Conservation (phyloP, 805 yeast genomes). For the Sugiyamaella floridensis region DNA sequence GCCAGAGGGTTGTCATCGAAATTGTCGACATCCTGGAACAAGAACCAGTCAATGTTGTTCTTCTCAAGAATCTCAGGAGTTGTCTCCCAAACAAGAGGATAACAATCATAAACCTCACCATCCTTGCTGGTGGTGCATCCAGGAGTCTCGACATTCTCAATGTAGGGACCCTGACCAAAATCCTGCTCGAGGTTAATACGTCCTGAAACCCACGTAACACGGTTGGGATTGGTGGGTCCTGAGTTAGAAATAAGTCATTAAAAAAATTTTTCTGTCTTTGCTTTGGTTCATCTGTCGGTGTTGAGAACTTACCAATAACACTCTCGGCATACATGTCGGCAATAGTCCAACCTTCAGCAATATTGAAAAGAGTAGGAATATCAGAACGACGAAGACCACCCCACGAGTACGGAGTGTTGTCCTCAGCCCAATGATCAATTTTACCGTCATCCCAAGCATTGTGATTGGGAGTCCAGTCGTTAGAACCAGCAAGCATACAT, state of each 20-base stretch:
- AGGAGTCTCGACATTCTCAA: constrained; percentile 20
- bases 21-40: constrained; percentile 21
- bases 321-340: constrained; percentile 25
- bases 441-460: constrained; percentile 23
- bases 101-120: constrained; percentile 15
- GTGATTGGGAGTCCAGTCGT: constrained; percentile 24
- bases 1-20: constrained; percentile 21
- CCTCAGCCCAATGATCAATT: constrained; percentile 22
- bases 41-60: constrained; percentile 20
- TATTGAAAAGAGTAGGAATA: constrained; percentile 21
- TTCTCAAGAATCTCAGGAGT: constrained; percentile 20
- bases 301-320: constrained; percentile 15
- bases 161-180: constrained; percentile 19
- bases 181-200: constrained; percentile 15
- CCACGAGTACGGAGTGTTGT: constrained; percentile 23
- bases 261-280: too few relatives aligned
- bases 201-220: constrained; percentile 24
- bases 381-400: constrained; percentile 20
- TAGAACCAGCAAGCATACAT: constrained; percentile 23
- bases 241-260: background rate
- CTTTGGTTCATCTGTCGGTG: too few relatives aligned
- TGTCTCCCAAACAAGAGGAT: constrained; percentile 23
- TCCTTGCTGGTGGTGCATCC: constrained; percentile 14
- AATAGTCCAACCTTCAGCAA: constrained; percentile 24
- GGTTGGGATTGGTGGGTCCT: constrained; percentile 24